Evolutionary conservation across 805 yeast genomes (phyloP).

Genomic region (Lachancea meyersii): DNA sequence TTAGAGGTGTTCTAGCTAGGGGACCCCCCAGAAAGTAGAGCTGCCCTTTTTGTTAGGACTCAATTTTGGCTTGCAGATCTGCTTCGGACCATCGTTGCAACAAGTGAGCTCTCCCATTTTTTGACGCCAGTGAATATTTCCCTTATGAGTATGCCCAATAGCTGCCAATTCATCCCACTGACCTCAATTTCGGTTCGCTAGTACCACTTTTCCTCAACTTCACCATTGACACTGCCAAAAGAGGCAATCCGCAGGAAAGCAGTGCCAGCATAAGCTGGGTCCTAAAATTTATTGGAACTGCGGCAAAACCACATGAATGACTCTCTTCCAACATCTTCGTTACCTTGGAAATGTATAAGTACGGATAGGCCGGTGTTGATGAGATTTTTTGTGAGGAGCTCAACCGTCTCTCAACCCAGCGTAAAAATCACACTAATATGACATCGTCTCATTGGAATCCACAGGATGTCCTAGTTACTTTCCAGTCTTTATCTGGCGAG

Average conservation of each 20-base stretch:
- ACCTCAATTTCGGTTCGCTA: neutral
- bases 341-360: neutral
- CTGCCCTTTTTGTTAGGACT: too few species aligned
- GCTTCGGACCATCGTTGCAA: too few species aligned
- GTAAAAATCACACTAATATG: neutral
- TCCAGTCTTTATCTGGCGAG: constrained; percentile 39
- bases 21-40: too few species aligned
- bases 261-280: neutral
- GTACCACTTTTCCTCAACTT: constrained; percentile 1
- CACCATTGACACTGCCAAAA: constrained; percentile 6
- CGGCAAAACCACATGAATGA: neutral
- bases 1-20: too few species aligned
- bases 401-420: too few species aligned
- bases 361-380: neutral
- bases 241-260: neutral
- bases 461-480: constrained; percentile 15
- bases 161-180: neutral
- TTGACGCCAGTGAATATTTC: neutral
- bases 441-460: neutral
- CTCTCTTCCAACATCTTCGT: too few species aligned
- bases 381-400: too few species aligned
- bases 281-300: neutral
- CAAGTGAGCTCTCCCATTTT: neutral
- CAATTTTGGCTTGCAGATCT: too few species aligned
- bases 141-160: neutral